A percentile compares a stretch with the other conserved stretches of the same genome.
phyloP scores from a whole-genome alignment of 352 stramenopile species.

The Detonula confervacea region DNA sequence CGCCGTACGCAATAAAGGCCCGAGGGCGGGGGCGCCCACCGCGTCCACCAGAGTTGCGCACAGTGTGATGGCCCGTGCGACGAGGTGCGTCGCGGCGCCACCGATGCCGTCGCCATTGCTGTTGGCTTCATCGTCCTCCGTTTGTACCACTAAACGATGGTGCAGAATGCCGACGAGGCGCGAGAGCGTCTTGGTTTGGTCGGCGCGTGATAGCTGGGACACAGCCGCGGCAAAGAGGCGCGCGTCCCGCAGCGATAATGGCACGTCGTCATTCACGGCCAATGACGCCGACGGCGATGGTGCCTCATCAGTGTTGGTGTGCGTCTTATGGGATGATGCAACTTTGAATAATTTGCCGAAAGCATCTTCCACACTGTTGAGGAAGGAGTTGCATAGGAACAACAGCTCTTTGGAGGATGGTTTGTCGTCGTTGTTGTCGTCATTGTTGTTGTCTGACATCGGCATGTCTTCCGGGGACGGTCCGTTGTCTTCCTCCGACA shows the following conservation, averaged over 20 bases:
- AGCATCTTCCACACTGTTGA: constrained; percentile 60
- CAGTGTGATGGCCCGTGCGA: constrained; percentile 64
- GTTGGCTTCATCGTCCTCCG: background rate
- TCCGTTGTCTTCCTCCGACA: background rate
- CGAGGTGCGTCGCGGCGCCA: constrained; percentile 52
- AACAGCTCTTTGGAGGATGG: constrained; percentile 24
- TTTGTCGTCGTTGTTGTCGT: constrained; percentile 10
- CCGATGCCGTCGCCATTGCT: background rate
- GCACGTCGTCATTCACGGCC: constrained; percentile 40
- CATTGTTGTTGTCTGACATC: background rate
- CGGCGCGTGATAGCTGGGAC: constrained; percentile 30
- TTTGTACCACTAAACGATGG: constrained; percentile 25
- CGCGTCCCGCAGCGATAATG: constrained; percentile 74
- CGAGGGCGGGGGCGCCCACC: constrained; percentile 29
- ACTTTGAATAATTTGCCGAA: constrained; percentile 19
- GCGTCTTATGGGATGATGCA: too few relatives aligned
- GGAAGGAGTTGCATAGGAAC: constrained; percentile 61
- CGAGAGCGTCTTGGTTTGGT: constrained; percentile 49
- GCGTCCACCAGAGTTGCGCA: constrained; percentile 56
- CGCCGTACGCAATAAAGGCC: constrained; percentile 17
- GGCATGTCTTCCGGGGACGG: background rate
- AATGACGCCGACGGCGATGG: constrained; percentile 3
- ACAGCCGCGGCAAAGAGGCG: constrained; percentile 66
- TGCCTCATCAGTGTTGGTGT: too few relatives aligned
- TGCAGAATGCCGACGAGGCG: constrained; percentile 49